Conservation (phyloP, 2,329 filamentous ascomycete genomes). For the Massarina eburnea region DNA sequence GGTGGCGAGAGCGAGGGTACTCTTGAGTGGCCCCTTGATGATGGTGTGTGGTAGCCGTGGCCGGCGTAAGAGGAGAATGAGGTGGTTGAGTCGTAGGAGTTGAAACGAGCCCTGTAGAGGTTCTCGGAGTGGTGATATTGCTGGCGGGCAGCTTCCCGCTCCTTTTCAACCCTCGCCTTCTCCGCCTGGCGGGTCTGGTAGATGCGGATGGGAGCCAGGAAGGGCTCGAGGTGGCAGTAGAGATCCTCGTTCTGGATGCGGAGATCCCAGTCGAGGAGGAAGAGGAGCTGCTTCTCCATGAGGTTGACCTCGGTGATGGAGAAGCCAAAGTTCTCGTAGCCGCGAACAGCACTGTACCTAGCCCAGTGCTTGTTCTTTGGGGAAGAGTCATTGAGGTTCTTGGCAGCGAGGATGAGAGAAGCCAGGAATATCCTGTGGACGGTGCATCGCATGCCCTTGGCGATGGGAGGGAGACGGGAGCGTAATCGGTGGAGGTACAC, state of each 20-base stretch:
- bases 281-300: constrained; percentile 98
- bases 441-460: constrained; percentile 94
- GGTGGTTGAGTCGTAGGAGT: constrained; percentile 41
- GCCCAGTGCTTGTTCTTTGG: constrained; percentile 99
- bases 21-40: constrained; percentile 45
- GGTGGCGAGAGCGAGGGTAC: constrained; percentile 54
- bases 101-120: constrained; percentile 32
- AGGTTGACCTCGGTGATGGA: constrained; percentile 94
- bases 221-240: constrained; percentile 81
- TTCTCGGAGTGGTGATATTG: constrained; percentile 45
- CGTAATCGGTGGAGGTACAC: constrained; percentile 89
- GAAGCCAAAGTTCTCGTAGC: constrained; percentile 81
- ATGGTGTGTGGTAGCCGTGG: constrained; percentile 29
- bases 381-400: constrained; percentile 97
- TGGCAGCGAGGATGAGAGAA: constrained; percentile 80
- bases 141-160: constrained; percentile 45
- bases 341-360: constrained; percentile 78
- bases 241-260: constrained; percentile 83
- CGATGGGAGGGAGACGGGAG: constrained; percentile 84
- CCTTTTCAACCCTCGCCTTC: constrained; percentile 51
- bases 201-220: constrained; percentile 80
- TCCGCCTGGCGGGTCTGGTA: constrained; percentile 57
- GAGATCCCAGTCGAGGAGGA: constrained; percentile 92
- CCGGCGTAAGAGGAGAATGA: constrained; percentile 38
- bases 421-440: constrained; percentile 97